Percentiles rank a stretch among this genome's conserved stretches.
Conservation (phyloP, 2,329 filamentous ascomycete genomes). For the Paracoccidioides lutzii region DNA sequence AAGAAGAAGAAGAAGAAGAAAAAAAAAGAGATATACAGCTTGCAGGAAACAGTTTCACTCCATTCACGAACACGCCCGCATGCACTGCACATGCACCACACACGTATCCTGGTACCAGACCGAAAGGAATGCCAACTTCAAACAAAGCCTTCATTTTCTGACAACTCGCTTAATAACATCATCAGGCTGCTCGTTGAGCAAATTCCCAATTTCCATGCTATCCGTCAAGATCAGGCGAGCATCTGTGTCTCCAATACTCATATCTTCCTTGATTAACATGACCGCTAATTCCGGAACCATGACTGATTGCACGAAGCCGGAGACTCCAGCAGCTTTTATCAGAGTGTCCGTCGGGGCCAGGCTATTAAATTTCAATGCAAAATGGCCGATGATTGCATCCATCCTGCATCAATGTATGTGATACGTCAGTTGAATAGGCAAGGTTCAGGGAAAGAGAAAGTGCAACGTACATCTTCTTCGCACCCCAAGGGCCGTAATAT, state of each 20-base stretch:
- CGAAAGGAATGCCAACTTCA: neutral
- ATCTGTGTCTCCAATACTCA: conserved; percentile 34
- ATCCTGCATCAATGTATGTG: conserved; percentile 20
- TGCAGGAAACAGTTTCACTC: neutral
- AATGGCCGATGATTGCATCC: conserved; percentile 48
- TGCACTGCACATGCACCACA: too few relatives aligned
- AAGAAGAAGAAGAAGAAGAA: neutral
- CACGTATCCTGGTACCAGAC: neutral
- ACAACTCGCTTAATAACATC: conserved; percentile 34
- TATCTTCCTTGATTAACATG: conserved; percentile 46
- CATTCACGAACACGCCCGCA: neutral
- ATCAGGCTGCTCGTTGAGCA: conserved; percentile 53
- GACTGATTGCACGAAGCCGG: conserved; percentile 58
- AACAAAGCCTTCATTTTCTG: conserved; percentile 11
- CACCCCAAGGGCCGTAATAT: conserved; percentile 70
- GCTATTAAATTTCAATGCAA: conserved; percentile 48
- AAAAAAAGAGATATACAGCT: neutral
- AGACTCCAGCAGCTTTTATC: conserved; percentile 53
- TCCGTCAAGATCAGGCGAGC: conserved; percentile 49
- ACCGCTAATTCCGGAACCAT: conserved; percentile 59
- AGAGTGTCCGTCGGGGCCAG: conserved; percentile 51
- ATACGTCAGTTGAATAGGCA: conserved; percentile 3
- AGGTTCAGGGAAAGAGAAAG: conserved; percentile 4
- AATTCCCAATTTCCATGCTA: conserved; percentile 53
- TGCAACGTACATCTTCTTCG: conserved; percentile 51